Percentiles rank a stretch among this genome's conserved stretches.
Evolutionary conservation across 768 basidiomycete genomes (phyloP).

Genomic region (Daedalea quercina): DNA sequence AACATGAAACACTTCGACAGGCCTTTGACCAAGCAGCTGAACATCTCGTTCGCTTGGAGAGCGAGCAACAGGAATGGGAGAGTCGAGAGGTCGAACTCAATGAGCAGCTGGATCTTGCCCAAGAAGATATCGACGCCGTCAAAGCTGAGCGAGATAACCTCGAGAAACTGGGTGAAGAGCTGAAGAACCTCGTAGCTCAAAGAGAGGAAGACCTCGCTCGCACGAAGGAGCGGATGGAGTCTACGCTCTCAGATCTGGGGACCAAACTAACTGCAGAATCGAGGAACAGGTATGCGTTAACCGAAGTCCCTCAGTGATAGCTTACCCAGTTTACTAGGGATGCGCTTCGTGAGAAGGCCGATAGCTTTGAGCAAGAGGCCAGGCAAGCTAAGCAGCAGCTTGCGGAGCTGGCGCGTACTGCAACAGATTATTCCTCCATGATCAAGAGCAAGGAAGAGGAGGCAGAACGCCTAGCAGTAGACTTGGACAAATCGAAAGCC

Average conservation of each 20-base stretch:
- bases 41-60: slow-evolving; percentile 77
- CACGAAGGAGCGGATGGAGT: slow-evolving; percentile 70
- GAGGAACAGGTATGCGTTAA: slow-evolving; percentile 57
- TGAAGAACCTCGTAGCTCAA: slow-evolving; percentile 58
- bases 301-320: not conserved
- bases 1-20: slow-evolving; percentile 59
- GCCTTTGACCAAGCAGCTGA: slow-evolving; percentile 84
- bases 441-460: slow-evolving; percentile 76
- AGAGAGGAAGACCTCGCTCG: slow-evolving; percentile 77
- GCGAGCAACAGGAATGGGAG: slow-evolving; percentile 64
- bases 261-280: slow-evolving; percentile 60
- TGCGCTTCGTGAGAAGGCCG: slow-evolving; percentile 48
- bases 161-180: slow-evolving; percentile 59
- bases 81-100: slow-evolving; percentile 56
- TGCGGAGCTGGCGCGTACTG: slow-evolving; percentile 67
- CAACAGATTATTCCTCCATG: slow-evolving; percentile 67
- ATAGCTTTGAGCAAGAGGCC: slow-evolving; percentile 58
- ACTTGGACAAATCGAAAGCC: slow-evolving; percentile 45
- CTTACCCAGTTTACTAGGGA: slow-evolving; percentile 40
- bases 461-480: slow-evolving; percentile 43
- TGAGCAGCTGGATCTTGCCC: slow-evolving; percentile 49
- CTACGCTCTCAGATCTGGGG: slow-evolving; percentile 59
- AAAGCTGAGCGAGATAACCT: slow-evolving; percentile 55
- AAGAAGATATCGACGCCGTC: slow-evolving; percentile 52
- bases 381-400: slow-evolving; percentile 73